Evolutionary conservation across 805 yeast genomes (phyloP).

Genomic region (Jamesozyma spencerorum): DNA sequence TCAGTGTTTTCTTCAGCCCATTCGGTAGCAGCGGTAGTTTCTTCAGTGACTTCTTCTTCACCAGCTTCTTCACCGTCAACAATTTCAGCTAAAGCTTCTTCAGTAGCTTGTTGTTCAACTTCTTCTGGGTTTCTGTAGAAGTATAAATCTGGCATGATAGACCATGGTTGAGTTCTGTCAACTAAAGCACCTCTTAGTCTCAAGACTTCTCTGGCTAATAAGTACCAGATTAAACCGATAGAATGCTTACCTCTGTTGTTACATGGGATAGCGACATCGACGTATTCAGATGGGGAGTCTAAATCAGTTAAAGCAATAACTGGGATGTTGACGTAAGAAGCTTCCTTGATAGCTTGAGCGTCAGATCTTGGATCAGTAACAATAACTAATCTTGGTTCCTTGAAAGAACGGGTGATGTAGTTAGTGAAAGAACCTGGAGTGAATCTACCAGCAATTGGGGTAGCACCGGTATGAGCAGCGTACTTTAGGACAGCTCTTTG

Average conservation of each 20-base stretch:
- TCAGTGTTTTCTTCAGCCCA: constrained; percentile 44
- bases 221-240: constrained; percentile 99
- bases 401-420: constrained; percentile 99
- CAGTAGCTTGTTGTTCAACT: constrained; percentile 69
- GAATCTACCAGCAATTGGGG: constrained; percentile 99
- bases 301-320: constrained; percentile 97
- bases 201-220: constrained; percentile 97
- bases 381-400: constrained; percentile 98
- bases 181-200: constrained; percentile 97
- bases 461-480: constrained; percentile 99
- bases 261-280: constrained; percentile 99
- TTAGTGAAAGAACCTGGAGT: constrained; percentile 99
- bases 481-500: constrained; percentile 99
- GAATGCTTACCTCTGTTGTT: constrained; percentile 99
- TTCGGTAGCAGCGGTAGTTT: constrained; percentile 53
- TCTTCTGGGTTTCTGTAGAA: constrained; percentile 99
- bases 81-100: constrained; percentile 64
- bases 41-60: constrained; percentile 67
- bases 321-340: constrained; percentile 99
- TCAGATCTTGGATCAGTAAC: constrained; percentile 99
- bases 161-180: constrained; percentile 95
- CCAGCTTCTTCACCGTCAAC: constrained; percentile 51
- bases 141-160: constrained; percentile 99
- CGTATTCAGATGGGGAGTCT: constrained; percentile 98
- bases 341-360: constrained; percentile 99